Evolutionary conservation across 352 stramenopile species (phyloP).

Genomic region (Phytophthora aleatoria): DNA sequence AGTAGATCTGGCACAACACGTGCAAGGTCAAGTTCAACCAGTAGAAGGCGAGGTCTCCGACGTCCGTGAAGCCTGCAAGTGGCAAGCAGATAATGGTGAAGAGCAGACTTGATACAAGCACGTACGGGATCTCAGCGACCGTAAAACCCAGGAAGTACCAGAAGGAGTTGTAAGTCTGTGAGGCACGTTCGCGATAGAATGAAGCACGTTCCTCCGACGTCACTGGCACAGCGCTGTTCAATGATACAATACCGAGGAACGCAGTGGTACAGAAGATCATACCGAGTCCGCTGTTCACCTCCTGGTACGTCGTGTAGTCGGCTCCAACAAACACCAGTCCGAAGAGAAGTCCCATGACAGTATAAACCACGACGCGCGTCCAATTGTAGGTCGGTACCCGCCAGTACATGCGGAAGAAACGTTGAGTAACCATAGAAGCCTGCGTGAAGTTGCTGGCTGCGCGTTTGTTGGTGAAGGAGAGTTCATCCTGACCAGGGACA

Average conservation of each 20-base stretch:
- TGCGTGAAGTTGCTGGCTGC: conserved; percentile 32
- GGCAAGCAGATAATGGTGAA: conserved; percentile 45
- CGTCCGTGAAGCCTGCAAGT: conserved; percentile 34
- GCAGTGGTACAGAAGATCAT: conserved; percentile 82
- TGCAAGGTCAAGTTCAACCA: conserved; percentile 41
- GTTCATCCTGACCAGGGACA: conserved; percentile 11
- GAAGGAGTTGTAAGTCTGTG: conserved; percentile 75
- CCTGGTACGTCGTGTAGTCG: conserved; percentile 43
- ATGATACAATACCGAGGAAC: conserved; percentile 77
- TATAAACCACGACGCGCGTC: conserved; percentile 53
- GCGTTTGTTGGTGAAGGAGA: conserved; percentile 40
- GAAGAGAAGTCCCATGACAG: conserved; percentile 63
- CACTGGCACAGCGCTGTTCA: conserved; percentile 73
- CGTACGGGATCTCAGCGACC: conserved; percentile 69
- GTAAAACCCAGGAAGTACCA: conserved; percentile 71
- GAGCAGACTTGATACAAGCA: conserved; percentile 34
- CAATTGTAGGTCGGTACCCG: conserved; percentile 79
- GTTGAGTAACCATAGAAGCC: conserved; percentile 48
- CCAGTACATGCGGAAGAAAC: conserved; percentile 78
- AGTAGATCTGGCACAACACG: conserved; percentile 48
- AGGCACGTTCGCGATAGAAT: conserved; percentile 88
- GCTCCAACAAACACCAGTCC: conserved; percentile 46
- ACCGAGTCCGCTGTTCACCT: conserved; percentile 53
- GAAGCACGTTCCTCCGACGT: conserved; percentile 78
- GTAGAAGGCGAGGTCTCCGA: conserved; percentile 32